Evolutionary conservation across 1,284 basidiomycete species (phyloP), one percentile per base, ranked within the genome.

Genomic region (Vanrija humicola): DNA sequence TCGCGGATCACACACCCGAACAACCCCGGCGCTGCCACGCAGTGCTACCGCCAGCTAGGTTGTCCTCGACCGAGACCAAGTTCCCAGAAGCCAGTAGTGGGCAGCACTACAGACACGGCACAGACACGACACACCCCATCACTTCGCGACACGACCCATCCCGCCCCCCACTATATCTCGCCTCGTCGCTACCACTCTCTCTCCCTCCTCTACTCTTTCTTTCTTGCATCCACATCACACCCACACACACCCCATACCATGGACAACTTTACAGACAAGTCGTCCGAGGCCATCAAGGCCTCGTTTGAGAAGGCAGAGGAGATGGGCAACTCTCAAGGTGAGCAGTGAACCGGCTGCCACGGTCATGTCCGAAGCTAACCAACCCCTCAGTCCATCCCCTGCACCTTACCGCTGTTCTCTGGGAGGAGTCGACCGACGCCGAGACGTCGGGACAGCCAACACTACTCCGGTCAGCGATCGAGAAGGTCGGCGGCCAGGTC

Each of bases 241-340:
- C 16, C 52, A 38, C 19, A 43, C 50, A n/a, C 51, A 16, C 16
- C 38, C 56, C 38, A 44, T 53, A 66, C 38, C 63, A 75, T 74
- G 72, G 73, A 75, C 53, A 73, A 77, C 61, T 75, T 78, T 53
- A 77, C 77, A 61, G 74, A 75, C 58, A 74, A 76, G 55, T 79
- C 79, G 12, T 72, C 76, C 46, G 75, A 80, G 50, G 74, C 79
- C 46, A 70, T 83, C 69, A 80, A 81, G 70, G 77, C 77, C 44
- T 80, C 82, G 28, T 73, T 82, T 49, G 74, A 76, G 14, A 75
- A 77, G 54, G 76, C 79, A 6, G 75, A 73, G 54, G 72, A 75
- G 60, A 64, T 67, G 62, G 59, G 63, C 58, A 72, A 74, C 63
- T 67, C 69, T 16, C 70, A 73, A 66, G 67, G 72, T 73, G 43